These are phyloP conservation scores for Salvia miltiorrhiza DNA, from an alignment of 257 asterid genomes.

Conservation along the genomic window DNA sequence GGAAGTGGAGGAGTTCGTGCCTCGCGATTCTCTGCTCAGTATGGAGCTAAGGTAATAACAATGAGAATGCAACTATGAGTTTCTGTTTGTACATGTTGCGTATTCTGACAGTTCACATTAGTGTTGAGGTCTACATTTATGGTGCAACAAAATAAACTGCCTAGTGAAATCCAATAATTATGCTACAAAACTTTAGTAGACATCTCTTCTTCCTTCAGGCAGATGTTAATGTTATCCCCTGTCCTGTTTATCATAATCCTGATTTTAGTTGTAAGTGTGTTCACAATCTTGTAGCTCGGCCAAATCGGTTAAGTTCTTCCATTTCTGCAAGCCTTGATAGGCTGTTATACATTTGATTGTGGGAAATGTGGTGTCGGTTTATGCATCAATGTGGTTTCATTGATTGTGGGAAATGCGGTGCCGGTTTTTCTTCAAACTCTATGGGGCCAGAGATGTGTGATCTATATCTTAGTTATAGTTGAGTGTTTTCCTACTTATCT, in stretches of 20 bases:
- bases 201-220: not conserved
- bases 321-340: not conserved
- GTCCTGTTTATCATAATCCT: not conserved
- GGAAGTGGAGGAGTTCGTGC: constrained; percentile 97
- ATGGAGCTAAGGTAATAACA: constrained; percentile 75
- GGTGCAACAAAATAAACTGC: not conserved
- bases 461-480: not conserved
- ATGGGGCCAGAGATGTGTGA: not conserved
- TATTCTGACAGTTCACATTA: not conserved
- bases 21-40: constrained; percentile 67
- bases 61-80: not conserved
- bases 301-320: not conserved
- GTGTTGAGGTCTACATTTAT: not conserved
- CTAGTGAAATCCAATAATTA: not conserved
- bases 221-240: not conserved
- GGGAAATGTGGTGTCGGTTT: not conserved
- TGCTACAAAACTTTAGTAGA: not conserved
- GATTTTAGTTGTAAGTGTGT: not conserved
- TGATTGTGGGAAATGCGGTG: not conserved
- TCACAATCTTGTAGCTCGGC: not conserved
- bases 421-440: not conserved
- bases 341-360: not conserved
- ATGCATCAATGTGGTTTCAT: not conserved
- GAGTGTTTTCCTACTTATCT: not conserved
- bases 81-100: not conserved